These are phyloP conservation scores for Eimeria maxima DNA, from an alignment of 169 alveolate genomes.

Conservation along the genomic window DNA sequence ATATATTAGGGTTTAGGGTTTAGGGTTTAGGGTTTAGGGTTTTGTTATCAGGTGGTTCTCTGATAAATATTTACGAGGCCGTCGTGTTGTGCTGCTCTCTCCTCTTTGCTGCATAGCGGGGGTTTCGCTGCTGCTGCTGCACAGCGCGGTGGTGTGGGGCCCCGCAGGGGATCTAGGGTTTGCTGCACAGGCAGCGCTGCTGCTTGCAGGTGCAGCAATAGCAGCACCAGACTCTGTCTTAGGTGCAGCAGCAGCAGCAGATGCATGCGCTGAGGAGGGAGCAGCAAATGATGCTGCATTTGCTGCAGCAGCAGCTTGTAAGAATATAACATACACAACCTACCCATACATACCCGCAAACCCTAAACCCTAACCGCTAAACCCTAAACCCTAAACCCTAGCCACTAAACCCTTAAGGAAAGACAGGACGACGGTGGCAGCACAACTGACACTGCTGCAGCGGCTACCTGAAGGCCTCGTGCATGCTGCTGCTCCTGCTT, in stretches of 20 bases:
- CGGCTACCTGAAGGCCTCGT: background rate
- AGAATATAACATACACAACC: background rate
- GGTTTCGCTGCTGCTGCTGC: slow-evolving; percentile 1
- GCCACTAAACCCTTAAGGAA: background rate
- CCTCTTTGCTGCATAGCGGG: slow-evolving; percentile 66
- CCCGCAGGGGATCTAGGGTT: slow-evolving; percentile 18
- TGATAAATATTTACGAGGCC: slow-evolving; percentile 58
- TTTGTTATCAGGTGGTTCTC: slow-evolving; percentile 39
- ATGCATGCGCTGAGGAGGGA: slow-evolving; percentile 54
- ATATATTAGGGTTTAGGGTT: background rate
- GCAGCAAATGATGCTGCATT: background rate
- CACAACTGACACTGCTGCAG: background rate
- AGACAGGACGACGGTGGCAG: background rate
- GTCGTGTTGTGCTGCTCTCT: slow-evolving; percentile 54
- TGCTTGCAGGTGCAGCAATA: slow-evolving; percentile 64
- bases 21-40: slow-evolving; percentile 19
- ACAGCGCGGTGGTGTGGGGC: background rate
- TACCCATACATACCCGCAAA: background rate
- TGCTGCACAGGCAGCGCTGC: slow-evolving; percentile 12
- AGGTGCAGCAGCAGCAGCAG: slow-evolving; percentile 85
- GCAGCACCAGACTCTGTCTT: slow-evolving; percentile 86
- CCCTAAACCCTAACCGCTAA: background rate
- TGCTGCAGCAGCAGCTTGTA: slow-evolving; percentile 50
- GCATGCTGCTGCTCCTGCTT: background rate
- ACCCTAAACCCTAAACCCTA: background rate